phyloP scores from a whole-genome alignment of 164 flowering plant species.

The Tetrastigma voinierianum region DNA sequence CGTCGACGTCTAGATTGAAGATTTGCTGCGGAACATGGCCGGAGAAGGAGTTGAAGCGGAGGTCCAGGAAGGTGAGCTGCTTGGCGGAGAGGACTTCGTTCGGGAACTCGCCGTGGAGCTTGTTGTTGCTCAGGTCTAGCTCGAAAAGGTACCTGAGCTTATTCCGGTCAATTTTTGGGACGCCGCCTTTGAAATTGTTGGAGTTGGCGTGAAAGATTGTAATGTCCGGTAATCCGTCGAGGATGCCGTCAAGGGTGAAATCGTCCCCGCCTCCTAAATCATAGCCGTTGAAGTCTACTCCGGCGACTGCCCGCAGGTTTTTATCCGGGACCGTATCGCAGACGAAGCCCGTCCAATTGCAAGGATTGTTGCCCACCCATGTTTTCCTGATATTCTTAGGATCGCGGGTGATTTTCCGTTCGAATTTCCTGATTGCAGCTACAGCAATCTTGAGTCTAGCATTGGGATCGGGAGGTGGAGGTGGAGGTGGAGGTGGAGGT shows the following conservation, averaged over 20 bases:
- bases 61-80: constrained; percentile 40
- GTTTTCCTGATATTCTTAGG: constrained; percentile 10
- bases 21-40: constrained; percentile 34
- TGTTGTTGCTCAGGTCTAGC: constrained; percentile 63
- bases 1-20: constrained; percentile 26
- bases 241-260: constrained; percentile 20
- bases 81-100: constrained; percentile 19
- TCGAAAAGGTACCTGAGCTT: constrained; percentile 41
- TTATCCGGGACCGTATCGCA: constrained; percentile 23
- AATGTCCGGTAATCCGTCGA: constrained; percentile 24
- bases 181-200: constrained; percentile 38
- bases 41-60: constrained; percentile 40
- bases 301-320: constrained; percentile 18
- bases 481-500: constrained; percentile 7
- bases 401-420: constrained; percentile 16
- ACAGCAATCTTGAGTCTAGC: background rate
- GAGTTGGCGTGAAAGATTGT: constrained; percentile 50
- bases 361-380: constrained; percentile 30
- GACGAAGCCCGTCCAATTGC: constrained; percentile 34
- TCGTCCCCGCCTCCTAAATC: constrained; percentile 15
- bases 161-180: constrained; percentile 16
- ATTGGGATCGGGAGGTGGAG: background rate
- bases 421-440: constrained; percentile 19
- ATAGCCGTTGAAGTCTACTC: constrained; percentile 33
- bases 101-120: constrained; percentile 36